Percentiles rank a stretch among this genome's conserved stretches.
phyloP scores from a whole-genome alignment of 2,329 filamentous ascomycete genomes.

The Canariomyces notabilis region DNA sequence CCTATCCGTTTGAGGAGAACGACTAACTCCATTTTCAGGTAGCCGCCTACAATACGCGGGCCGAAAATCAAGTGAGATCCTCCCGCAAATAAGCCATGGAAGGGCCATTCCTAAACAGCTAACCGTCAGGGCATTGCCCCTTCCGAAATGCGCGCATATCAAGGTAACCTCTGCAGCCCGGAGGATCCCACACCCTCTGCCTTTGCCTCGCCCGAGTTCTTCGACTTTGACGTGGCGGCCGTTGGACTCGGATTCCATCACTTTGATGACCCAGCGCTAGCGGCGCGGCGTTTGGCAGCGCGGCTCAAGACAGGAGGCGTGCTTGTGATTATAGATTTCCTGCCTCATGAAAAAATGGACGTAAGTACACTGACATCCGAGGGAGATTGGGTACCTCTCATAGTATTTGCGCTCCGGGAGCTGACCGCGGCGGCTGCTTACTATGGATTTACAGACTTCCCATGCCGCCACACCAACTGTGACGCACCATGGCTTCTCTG shows the following conservation, averaged over 20 bases:
- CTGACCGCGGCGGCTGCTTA: too few species aligned
- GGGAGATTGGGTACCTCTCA: too few species aligned
- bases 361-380: too few species aligned
- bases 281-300: constrained; percentile 53
- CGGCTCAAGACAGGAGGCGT: constrained; percentile 62
- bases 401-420: too few species aligned
- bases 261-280: constrained; percentile 58
- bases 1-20: too few species aligned
- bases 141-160: constrained; percentile 51
- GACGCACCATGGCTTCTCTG: constrained; percentile 60
- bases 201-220: constrained; percentile 58
- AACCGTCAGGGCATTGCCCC: constrained; percentile 40
- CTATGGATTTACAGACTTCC: constrained; percentile 8
- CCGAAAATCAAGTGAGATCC: constrained; percentile 44
- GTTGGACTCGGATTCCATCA: constrained; percentile 47
- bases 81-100: too few species aligned
- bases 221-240: constrained; percentile 62
- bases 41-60: constrained; percentile 57
- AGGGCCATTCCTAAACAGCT: too few species aligned
- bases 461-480: constrained; percentile 44
- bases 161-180: constrained; percentile 52
- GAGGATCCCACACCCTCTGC: constrained; percentile 44
- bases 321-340: constrained; percentile 63
- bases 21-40: constrained; percentile 30
- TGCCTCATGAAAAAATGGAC: constrained; percentile 44